These are phyloP conservation scores for Phytophthora multivora DNA, from an alignment of 352 stramenopile genomes.

Conservation along the genomic window DNA sequence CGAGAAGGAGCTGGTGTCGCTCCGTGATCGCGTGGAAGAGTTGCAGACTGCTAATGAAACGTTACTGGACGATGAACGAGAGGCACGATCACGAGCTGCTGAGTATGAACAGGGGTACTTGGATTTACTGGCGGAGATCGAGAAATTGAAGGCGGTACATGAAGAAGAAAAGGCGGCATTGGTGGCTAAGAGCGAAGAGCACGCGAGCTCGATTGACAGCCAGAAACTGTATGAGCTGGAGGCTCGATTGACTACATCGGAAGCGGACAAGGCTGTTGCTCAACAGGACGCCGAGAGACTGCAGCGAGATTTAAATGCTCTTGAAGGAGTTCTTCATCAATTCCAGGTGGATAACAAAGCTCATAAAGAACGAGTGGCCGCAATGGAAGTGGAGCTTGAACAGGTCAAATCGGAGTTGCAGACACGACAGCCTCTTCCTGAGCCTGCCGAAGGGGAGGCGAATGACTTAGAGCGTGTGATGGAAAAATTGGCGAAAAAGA, in stretches of 20 bases:
- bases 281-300: conserved; percentile 62
- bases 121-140: conserved; percentile 54
- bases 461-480: conserved; percentile 63
- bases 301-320: conserved; percentile 53
- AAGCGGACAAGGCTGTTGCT: conserved; percentile 68
- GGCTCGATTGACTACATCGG: conserved; percentile 47
- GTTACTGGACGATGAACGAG: conserved; percentile 46
- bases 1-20: conserved; percentile 36
- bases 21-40: conserved; percentile 39
- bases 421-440: conserved; percentile 6
- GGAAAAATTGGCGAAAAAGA: conserved; percentile 60
- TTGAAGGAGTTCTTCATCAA: conserved; percentile 69
- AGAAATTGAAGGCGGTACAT: conserved; percentile 45
- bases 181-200: conserved; percentile 49
- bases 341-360: conserved; percentile 66
- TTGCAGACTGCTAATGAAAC: conserved; percentile 39
- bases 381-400: conserved; percentile 54
- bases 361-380: conserved; percentile 49
- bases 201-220: conserved; percentile 53
- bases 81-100: conserved; percentile 42
- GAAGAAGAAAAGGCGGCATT: conserved; percentile 61
- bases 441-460: conserved; percentile 13
- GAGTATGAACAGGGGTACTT: conserved; percentile 81
- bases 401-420: conserved; percentile 31
- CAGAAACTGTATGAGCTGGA: conserved; percentile 73